These are phyloP conservation scores for Apiotrichum laibachii DNA, from an alignment of 1,284 basidiomycete species.

Conservation along the genomic window DNA sequence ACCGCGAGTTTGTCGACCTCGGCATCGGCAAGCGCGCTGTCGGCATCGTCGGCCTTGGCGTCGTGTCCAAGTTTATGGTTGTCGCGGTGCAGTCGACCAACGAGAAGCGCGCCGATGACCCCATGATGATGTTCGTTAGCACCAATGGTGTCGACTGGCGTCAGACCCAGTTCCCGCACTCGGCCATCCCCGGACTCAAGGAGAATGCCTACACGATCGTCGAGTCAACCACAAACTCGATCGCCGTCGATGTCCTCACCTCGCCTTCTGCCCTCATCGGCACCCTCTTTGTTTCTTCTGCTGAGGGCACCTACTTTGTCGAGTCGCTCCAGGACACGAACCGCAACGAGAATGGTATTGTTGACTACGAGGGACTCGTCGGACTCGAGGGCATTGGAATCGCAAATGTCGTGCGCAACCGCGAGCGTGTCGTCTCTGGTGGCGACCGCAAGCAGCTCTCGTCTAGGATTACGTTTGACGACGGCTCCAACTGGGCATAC, in stretches of 20 bases:
- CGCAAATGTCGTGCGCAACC: conserved; percentile 81
- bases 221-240: conserved; percentile 84
- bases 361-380: conserved; percentile 88
- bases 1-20: conserved; percentile 67
- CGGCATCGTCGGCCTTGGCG: conserved; percentile 82
- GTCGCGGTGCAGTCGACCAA: conserved; percentile 58
- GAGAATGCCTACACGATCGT: conserved; percentile 83
- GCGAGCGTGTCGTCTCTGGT: conserved; percentile 71
- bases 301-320: conserved; percentile 93
- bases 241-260: conserved; percentile 88
- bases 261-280: conserved; percentile 72
- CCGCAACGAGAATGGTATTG: conserved; percentile 78
- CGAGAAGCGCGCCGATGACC: conserved; percentile 5
- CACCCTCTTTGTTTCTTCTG: conserved; percentile 90
- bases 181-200: conserved; percentile 42
- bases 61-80: conserved; percentile 84
- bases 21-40: conserved; percentile 75
- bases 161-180: conserved; percentile 51
- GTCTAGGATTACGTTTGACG: conserved; percentile 84
- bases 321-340: conserved; percentile 87
- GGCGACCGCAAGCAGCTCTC: conserved; percentile 65
- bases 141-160: conserved; percentile 74
- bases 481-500: conserved; percentile 77
- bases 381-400: conserved; percentile 92
- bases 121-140: conserved; percentile 71